Conservation (phyloP, 768 basidiomycete genomes). For the Pleurotus cornucopiae region DNA sequence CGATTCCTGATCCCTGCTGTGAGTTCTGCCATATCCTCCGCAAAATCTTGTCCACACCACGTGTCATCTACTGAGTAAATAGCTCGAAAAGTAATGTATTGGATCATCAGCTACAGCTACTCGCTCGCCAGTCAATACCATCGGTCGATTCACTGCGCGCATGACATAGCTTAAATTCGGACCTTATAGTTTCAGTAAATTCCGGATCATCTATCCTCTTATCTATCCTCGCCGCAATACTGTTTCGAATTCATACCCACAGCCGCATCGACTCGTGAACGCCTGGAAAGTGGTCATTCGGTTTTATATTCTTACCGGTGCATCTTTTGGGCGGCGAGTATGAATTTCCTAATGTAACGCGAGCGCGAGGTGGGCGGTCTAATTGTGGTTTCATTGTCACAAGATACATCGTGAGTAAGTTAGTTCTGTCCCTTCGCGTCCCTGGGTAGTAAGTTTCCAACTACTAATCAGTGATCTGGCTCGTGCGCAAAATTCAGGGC, state of each 20-base stretch:
- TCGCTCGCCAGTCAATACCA: background rate
- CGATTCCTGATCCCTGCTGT: slow-evolving; percentile 5
- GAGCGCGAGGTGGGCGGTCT: background rate
- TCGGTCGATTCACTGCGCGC: slow-evolving; percentile 3
- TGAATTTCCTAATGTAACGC: background rate
- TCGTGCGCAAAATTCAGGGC: background rate
- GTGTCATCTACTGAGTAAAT: slow-evolving; percentile 3
- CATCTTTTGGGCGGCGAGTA: background rate
- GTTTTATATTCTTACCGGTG: slow-evolving; percentile 1
- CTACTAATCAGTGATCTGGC: slow-evolving; percentile 3
- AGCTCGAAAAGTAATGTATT: slow-evolving; percentile 8
- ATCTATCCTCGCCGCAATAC: background rate
- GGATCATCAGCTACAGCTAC: background rate
- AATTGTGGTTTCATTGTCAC: background rate
- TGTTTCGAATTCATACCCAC: background rate
- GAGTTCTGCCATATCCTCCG: background rate
- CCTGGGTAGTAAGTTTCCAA: background rate
- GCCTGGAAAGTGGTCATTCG: background rate
- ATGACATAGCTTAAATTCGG: slow-evolving; percentile 3
- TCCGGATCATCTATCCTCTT: slow-evolving; percentile 7
- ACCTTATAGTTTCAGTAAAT: slow-evolving; percentile 6
- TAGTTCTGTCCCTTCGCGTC: background rate
- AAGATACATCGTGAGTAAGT: background rate
- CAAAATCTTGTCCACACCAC: background rate
- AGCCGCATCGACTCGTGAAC: background rate